These are phyloP conservation scores for Candida sonorensis DNA, from an alignment of 805 yeast species.

Conservation along the genomic window DNA sequence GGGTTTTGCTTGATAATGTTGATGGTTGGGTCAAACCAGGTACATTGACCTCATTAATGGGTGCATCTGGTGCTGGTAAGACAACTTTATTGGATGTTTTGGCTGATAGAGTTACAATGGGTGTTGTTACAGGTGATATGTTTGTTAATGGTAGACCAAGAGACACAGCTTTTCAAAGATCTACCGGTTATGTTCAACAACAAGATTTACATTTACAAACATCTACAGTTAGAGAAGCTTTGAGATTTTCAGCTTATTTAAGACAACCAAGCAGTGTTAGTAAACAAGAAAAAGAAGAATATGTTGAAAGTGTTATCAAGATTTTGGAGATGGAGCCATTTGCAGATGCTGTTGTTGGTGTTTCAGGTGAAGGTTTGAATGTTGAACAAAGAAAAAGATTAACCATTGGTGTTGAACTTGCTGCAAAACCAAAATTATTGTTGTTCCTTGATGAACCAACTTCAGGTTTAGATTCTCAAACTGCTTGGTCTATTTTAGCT, in stretches of 20 bases:
- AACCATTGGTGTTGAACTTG: slow-evolving; percentile 47
- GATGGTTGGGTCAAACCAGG: slow-evolving; percentile 82
- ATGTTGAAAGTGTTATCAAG: slow-evolving; percentile 41
- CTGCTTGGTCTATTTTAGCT: slow-evolving; percentile 49
- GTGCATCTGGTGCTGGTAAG: slow-evolving; percentile 54
- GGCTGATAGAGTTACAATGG: slow-evolving; percentile 43
- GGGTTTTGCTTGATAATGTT: slow-evolving; percentile 51
- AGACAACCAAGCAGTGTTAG: slow-evolving; percentile 36
- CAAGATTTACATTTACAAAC: slow-evolving; percentile 45
- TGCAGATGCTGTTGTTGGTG: slow-evolving; percentile 45
- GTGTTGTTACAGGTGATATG: slow-evolving; percentile 48
- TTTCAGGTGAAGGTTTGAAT: slow-evolving; percentile 40
- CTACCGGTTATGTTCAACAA: slow-evolving; percentile 51
- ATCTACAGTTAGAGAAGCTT: slow-evolving; percentile 44
- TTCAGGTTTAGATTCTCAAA: slow-evolving; percentile 49
- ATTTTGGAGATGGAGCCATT: slow-evolving; percentile 44
- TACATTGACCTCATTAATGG: slow-evolving; percentile 64
- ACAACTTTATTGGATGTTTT: slow-evolving; percentile 45
- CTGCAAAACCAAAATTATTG: slow-evolving; percentile 43
- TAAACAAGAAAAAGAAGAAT: slow-evolving; percentile 35
- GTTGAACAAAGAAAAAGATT: slow-evolving; percentile 47
- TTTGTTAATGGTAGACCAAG: slow-evolving; percentile 43
- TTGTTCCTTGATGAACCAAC: slow-evolving; percentile 55
- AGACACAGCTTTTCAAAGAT: slow-evolving; percentile 41
- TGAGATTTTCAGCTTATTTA: slow-evolving; percentile 40